A percentile compares a stretch with the other conserved stretches of the same genome.
Conservation (phyloP, 306 rosid species). For the Hylodesmum podocarpum region DNA sequence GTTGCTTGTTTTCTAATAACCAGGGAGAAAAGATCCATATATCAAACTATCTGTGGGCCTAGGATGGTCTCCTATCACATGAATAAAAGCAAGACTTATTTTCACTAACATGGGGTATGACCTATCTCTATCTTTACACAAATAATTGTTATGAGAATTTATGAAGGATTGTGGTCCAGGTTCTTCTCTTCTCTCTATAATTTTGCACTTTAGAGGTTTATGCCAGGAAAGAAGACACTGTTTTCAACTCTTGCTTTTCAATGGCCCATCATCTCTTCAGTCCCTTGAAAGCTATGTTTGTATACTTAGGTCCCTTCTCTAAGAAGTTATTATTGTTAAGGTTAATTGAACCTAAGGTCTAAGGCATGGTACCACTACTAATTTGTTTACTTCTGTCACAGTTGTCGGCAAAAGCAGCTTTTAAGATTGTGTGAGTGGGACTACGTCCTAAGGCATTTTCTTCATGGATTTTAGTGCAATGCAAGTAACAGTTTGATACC, state of each 20-base stretch:
- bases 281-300: constrained; percentile 46
- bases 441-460: constrained; percentile 27
- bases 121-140: constrained; percentile 39
- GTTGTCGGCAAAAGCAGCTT: constrained; percentile 31
- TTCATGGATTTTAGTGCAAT: constrained; percentile 32
- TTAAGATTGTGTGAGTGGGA: constrained; percentile 30
- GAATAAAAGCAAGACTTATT: constrained; percentile 49
- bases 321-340: constrained; percentile 34
- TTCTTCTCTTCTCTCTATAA: constrained; percentile 32
- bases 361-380: constrained; percentile 22
- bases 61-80: constrained; percentile 55
- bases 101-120: constrained; percentile 58
- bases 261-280: constrained; percentile 43
- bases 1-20: constrained; percentile 45
- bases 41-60: constrained; percentile 54
- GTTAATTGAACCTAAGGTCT: constrained; percentile 35
- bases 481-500: constrained; percentile 19
- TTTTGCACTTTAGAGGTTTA: constrained; percentile 36
- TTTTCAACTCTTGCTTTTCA: constrained; percentile 38
- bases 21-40: constrained; percentile 38
- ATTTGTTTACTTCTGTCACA: constrained; percentile 30
- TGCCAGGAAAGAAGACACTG: constrained; percentile 45
- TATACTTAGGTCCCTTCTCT: constrained; percentile 44
- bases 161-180: constrained; percentile 59
- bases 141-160: constrained; percentile 51